Evolutionary conservation across 139 green algal genomes (phyloP), one percentile per base, ranked within the genome.

Genomic region (Tetraselmis striata): DNA sequence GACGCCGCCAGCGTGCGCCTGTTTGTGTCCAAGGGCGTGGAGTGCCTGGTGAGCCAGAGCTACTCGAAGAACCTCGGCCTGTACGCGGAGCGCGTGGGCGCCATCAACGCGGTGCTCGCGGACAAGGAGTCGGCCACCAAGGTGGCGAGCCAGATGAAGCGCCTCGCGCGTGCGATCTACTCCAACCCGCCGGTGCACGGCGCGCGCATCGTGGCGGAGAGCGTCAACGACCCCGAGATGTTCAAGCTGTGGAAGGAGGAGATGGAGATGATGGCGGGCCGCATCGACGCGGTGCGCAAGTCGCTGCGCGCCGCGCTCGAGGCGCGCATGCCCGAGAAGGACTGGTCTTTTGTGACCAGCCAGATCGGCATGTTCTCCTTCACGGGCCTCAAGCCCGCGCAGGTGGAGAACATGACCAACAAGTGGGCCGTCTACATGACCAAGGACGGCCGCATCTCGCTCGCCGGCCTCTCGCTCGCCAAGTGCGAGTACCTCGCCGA

Each of bases 31-130:
- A 83, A 87, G 31, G 96, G 97, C 1, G 84, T 98, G 22, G 96
- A 99, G 90, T 83, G 98, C 79, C 82, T 98, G 45, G 91, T 96
- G 31, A 87, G 90, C 0, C 93, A 97, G 90, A 95, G 87, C 30
- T 98, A 98, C 90, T 93, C 89, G 85, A 98, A 99, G 91, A 99
- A 99, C 93, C 91, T 99, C 77, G 97, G 97, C 1, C 91, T 99
- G 79, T 99, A 99, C 86, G 95, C 86, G 23, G 96, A 99, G 94
- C 93, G 97, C 23, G 91, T 99, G 23, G 97, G 97, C 31, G 95
- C 96, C 26, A 83, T 99, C 59, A 94, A 93, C 81, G 88, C 95
- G 22, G 92, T 99, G 76, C 79, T 90, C n/a, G 81, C 32, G 2
- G 87, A 92, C 79, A 81, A 84, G 1, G 91, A 93, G 26, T 76